Evolutionary conservation across 495 filamentous ascomycete species (phyloP).

Genomic region (Penicillium arizonense): DNA sequence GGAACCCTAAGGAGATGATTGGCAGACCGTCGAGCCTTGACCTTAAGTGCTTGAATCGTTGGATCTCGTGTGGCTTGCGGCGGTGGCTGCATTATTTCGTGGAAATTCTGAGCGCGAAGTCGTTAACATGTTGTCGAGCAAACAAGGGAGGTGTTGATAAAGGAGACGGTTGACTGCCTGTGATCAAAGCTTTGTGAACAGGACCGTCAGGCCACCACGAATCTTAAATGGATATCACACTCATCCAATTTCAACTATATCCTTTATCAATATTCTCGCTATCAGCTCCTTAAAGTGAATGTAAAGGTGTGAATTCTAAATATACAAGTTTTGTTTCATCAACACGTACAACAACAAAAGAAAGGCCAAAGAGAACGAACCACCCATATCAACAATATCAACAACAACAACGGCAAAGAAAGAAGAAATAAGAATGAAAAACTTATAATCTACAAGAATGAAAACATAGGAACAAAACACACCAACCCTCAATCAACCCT

Average conservation of each 20-base stretch:
- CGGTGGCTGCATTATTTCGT: no score
- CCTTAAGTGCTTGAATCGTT: background rate
- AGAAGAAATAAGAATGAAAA: background rate
- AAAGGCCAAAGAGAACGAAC: background rate
- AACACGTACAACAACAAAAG: background rate
- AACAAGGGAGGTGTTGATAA: no score
- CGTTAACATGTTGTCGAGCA: no score
- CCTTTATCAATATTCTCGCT: no score
- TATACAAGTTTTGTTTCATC: background rate
- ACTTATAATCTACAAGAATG: slow-evolving; percentile 2
- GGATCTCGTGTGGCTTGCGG: no score
- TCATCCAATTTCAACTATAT: background rate
- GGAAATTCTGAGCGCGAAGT: no score
- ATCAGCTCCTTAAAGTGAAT: background rate
- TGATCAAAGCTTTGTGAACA: no score
- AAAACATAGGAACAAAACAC: background rate
- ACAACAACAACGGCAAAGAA: slow-evolving; percentile 3
- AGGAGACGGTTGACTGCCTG: no score
- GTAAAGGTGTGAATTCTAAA: background rate
- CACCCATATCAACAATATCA: background rate
- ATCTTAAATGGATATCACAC: no score
- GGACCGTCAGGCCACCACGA: no score
- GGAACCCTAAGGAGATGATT: background rate
- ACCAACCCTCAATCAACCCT: slow-evolving; percentile 28
- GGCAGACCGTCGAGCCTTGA: background rate